phyloP scores from a whole-genome alignment of 176 grass and related monocot genomes.

The Carex pumila region DNA sequence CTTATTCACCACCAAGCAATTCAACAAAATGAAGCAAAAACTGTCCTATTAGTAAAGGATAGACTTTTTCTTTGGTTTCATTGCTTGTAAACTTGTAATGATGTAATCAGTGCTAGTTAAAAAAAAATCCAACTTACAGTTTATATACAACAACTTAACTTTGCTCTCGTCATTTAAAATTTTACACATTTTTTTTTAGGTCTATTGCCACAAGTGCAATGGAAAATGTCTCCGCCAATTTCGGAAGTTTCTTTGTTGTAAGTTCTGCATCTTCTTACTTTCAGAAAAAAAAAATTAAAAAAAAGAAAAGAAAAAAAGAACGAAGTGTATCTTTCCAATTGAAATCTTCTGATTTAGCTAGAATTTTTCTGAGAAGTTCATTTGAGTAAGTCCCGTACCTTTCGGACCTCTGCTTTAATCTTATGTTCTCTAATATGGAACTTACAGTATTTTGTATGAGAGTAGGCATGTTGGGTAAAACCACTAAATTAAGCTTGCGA shows the following conservation, averaged over 20 bases:
- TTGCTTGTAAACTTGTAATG: background rate
- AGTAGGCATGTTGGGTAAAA: background rate
- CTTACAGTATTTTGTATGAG: background rate
- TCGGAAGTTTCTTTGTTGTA: slow-evolving; percentile 64
- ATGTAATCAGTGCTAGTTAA: background rate
- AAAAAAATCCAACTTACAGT: background rate
- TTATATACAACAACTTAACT: background rate
- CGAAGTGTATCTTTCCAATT: background rate
- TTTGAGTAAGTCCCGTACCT: background rate
- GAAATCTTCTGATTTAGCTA: too few relatives aligned
- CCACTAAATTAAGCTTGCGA: background rate
- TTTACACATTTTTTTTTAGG: slow-evolving; percentile 29
- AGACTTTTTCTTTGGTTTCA: background rate
- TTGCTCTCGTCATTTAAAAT: background rate
- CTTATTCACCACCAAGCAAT: background rate
- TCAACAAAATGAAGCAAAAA: background rate
- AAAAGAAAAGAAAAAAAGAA: background rate
- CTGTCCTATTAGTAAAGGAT: background rate
- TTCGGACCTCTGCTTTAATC: background rate
- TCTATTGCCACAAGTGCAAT: slow-evolving; percentile 51
- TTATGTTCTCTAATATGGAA: background rate
- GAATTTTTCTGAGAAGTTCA: background rate
- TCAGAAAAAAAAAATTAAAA: background rate
- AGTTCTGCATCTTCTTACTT: slow-evolving; percentile 23
- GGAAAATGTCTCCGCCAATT: slow-evolving; percentile 67